Base-by-base conservation (phyloP, 2,329 filamentous ascomycete species). In the Xylariaceae sp. region DNA sequence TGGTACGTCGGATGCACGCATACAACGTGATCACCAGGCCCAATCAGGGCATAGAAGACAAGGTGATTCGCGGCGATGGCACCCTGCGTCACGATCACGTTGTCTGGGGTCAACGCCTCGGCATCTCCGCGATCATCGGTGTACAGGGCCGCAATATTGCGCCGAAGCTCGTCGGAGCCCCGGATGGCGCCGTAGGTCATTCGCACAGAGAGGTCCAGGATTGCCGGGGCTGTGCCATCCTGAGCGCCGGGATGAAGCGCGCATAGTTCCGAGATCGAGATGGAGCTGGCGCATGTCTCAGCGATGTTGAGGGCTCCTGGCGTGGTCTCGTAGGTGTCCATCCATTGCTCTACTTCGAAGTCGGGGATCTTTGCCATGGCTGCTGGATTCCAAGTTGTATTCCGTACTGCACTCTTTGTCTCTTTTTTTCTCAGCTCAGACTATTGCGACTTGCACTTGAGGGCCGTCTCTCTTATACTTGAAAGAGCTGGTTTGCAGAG, bases 1-100 rank as follows among this genome's bases (percentile, higher is more conserved):
- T 94, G 89, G 68, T 94, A 95, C 0, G 90, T 93, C 10, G 92
- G 91, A 70, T 92, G 90, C 59, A 94, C 88, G 68, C 89, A 94
- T 60, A 96, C 82, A 51, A 93, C 88, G 78, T 96, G 91, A 69
- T 96, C 90, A 0, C 86, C 88, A 0, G 85, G 83, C 0, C 84
- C 83, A 1, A 94, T 71, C 5, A 94, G 77, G 0, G 87, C 79
- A 72, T 92, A 92, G 6, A 94, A 81, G 2, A 86, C 76, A n/a
- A 94, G 75, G 66, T 91, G 90, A 69, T 96, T 96, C n/a, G 90
- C 91, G 4, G 84, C 81, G 54, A 95, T 95, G 11, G 90, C 90
- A 8, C 92, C 92, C 35, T 88, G 84, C 0, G 89, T 90, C 60
- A 93, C 86, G 56, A 95, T 73, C 47, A 96, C 80, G 67, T 88